Percentiles rank a stretch among this genome's conserved stretches.
Evolutionary conservation across 2,329 filamentous ascomycete genomes (phyloP).

Genomic region (Botryotinia calthae): DNA sequence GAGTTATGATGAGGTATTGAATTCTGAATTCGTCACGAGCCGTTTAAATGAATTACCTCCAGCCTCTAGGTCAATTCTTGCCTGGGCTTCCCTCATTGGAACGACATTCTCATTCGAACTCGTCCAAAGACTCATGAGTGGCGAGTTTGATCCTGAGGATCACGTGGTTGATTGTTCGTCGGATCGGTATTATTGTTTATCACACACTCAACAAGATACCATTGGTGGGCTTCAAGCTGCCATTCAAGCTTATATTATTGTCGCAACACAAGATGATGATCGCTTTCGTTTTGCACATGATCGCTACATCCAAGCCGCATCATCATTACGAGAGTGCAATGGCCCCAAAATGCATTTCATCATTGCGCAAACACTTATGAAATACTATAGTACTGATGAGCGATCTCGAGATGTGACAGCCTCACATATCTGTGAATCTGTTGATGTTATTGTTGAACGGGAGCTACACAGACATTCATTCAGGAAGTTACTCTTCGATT

Average conservation of each 20-base stretch:
- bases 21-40: slow-evolving; percentile 77
- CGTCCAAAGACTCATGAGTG: slow-evolving; percentile 72
- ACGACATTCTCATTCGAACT: slow-evolving; percentile 81
- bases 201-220: slow-evolving; percentile 60
- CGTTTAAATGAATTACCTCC: slow-evolving; percentile 73
- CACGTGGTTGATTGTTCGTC: slow-evolving; percentile 39
- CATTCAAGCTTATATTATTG: slow-evolving; percentile 75
- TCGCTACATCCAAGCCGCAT: slow-evolving; percentile 75
- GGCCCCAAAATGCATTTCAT: slow-evolving; percentile 84
- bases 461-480: slow-evolving; percentile 63
- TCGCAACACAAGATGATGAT: slow-evolving; percentile 80
- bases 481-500: slow-evolving; percentile 69
- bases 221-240: slow-evolving; percentile 79
- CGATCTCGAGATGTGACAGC: slow-evolving; percentile 70
- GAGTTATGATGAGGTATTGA: slow-evolving; percentile 74
- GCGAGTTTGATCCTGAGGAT: slow-evolving; percentile 61
- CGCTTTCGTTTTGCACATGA: slow-evolving; percentile 87
- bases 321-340: slow-evolving; percentile 66
- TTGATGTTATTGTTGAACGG: slow-evolving; percentile 68
- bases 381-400: slow-evolving; percentile 62
- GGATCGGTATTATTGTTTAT: slow-evolving; percentile 42
- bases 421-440: slow-evolving; percentile 75
- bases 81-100: slow-evolving; percentile 83
- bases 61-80: slow-evolving; percentile 72
- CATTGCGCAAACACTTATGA: slow-evolving; percentile 77